Conservation (phyloP, 305 asterid species). For the Fraxinus sp. region DNA sequence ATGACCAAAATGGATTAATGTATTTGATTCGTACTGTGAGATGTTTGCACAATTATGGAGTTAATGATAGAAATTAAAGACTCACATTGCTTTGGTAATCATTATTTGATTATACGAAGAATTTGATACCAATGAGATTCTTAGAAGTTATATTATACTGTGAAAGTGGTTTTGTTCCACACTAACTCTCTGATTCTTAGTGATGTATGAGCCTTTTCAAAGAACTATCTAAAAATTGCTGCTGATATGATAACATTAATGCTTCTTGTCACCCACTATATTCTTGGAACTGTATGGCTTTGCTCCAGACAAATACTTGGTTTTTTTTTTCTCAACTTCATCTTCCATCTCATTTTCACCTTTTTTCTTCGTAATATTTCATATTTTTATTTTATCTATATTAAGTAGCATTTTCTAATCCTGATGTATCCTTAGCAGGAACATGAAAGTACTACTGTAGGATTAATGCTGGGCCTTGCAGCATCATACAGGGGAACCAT, state of each 20-base stretch:
- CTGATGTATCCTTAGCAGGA: conserved; percentile 48
- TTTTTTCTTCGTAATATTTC: not conserved
- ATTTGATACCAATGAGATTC: not conserved
- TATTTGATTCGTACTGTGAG: not conserved
- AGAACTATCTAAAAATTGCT: not conserved
- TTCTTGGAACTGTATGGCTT: not conserved
- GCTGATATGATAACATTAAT: not conserved
- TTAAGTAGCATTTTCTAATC: not conserved
- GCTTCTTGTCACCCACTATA: not conserved
- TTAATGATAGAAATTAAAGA: not conserved
- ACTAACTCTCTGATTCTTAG: not conserved
- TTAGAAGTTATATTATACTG: not conserved
- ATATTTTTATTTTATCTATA: not conserved
- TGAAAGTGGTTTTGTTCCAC: not conserved
- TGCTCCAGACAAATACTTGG: conserved; percentile 7
- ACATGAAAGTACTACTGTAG: conserved; percentile 93
- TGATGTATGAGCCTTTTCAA: not conserved
- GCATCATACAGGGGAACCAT: conserved; percentile 95
- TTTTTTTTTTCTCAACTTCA: conserved; percentile 6
- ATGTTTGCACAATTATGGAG: not conserved
- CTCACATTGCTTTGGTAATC: not conserved
- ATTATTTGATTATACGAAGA: not conserved
- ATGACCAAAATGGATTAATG: not conserved
- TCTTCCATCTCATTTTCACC: conserved; percentile 18
- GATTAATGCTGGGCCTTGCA: conserved; percentile 96